Evolutionary conservation across 129 eudicot species (phyloP), one percentile per base, ranked within the genome.

Genomic region (Helianthus tuberosus): DNA sequence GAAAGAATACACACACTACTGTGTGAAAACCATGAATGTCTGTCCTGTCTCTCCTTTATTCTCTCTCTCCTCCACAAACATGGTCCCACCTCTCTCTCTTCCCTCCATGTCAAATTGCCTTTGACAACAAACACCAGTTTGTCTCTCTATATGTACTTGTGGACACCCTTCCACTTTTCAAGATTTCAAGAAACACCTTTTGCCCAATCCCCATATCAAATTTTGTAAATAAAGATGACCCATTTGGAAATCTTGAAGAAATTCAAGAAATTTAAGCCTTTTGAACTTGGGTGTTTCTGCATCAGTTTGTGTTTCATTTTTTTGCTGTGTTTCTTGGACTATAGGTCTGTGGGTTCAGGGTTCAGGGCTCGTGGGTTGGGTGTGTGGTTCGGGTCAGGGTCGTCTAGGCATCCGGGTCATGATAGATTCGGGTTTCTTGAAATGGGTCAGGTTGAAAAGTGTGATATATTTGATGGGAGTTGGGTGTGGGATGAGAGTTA

Each of bases 401-500:
- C 61, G 51, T 73, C 84, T 13, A 51, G 51, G 11, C 16, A 50
- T 32, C 3, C 77, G 68, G 80, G 74, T 47, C 70, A 54, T 44
- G 82, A 63, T 44, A 55, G 75, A 41, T 77, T 65, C n/a, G 91
- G 71, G 71, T 88, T 88, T 84, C 90, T 91, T 80, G 90, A 84
- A 72, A 74, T 44, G 72, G 84, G 88, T 59, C 75, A 15, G 55
- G 88, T 72, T 10, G 82, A 32, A 27, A 71, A 68, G 43, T 91
- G 97, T 83, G 83, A 91, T 65, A 72, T 91, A 55, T 92, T 81
- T 74, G 80, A 84, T 72, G 97, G 97, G 4, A 68, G 72, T 74
- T 91, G 97, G 97, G 89, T 84, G 8, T 88, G 92, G 97, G 97
- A 91, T 85, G 96, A 88, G 16, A 91, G 68, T 38, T 86, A 88